A percentile compares a stretch with the other conserved stretches of the same genome.
Evolutionary conservation across 805 yeast genomes (phyloP).

Genomic region (Ogataea sp.): DNA sequence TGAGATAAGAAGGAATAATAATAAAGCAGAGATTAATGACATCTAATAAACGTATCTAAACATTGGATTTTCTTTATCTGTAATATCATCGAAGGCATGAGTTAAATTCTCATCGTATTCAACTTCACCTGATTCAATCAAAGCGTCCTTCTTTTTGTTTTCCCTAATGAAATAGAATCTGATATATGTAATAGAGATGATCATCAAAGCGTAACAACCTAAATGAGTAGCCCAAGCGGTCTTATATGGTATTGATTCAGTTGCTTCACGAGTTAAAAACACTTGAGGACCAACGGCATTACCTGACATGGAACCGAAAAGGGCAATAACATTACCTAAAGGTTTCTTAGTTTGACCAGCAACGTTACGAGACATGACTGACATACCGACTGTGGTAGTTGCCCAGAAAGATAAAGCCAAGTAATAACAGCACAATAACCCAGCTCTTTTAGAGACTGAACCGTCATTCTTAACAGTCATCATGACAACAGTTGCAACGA

Average conservation of each 20-base stretch:
- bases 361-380: conserved; percentile 12
- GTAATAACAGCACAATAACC: conserved; percentile 22
- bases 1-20: background rate
- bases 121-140: conserved; percentile 1
- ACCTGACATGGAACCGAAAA: conserved; percentile 18
- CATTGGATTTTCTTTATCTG: conserved; percentile 17
- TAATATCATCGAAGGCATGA: conserved; percentile 22
- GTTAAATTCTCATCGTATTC: conserved; percentile 6
- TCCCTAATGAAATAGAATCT: conserved; percentile 8
- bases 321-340: conserved; percentile 14
- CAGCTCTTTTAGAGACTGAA: conserved; percentile 16
- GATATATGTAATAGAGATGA: conserved; percentile 1
- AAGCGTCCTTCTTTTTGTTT: conserved; percentile 10
- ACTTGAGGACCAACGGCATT: conserved; percentile 15
- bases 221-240: conserved; percentile 6
- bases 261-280: conserved; percentile 19
- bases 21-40: background rate
- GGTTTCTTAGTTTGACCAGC: conserved; percentile 23
- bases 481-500: conserved; percentile 23
- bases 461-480: conserved; percentile 11
- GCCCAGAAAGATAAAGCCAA: conserved; percentile 20
- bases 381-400: conserved; percentile 9
- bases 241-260: conserved; percentile 15
- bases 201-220: conserved; percentile 1
- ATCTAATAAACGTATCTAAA: conserved; percentile 9